Percentiles rank a stretch among this genome's conserved stretches.
phyloP scores from a whole-genome alignment of 192 early-diverging fungal genomes.

The Backusella psychrophila region DNA sequence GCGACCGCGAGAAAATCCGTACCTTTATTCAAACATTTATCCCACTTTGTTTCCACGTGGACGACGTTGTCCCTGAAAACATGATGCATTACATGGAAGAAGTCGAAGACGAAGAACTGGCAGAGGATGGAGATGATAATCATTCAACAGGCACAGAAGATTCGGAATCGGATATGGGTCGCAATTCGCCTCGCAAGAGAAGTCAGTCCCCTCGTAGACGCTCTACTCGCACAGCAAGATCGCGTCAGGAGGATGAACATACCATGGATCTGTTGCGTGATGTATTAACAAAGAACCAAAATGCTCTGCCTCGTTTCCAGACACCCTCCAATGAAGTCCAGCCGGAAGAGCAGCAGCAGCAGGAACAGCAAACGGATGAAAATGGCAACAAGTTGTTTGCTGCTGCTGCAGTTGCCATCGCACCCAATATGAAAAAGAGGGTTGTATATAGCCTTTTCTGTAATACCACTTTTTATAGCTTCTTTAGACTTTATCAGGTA shows the following conservation, averaged over 20 bases:
- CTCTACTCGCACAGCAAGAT: background rate
- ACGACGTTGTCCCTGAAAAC: constrained; percentile 42
- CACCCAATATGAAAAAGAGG: constrained; percentile 32
- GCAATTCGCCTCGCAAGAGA: constrained; percentile 13
- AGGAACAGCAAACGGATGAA: constrained; percentile 2
- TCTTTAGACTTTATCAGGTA: constrained; percentile 86
- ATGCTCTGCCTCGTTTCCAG: constrained; percentile 12
- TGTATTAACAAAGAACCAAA: constrained; percentile 34
- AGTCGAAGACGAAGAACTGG: constrained; percentile 50
- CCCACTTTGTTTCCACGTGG: constrained; percentile 61
- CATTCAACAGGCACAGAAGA: constrained; percentile 33
- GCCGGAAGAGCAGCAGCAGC: constrained; percentile 27
- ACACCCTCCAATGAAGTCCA: constrained; percentile 40
- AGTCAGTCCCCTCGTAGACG: constrained; percentile 10
- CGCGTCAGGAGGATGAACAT: constrained; percentile 31
- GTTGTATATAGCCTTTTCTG: constrained; percentile 73
- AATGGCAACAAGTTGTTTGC: constrained; percentile 24
- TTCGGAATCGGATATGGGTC: constrained; percentile 31
- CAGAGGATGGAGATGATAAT: constrained; percentile 40
- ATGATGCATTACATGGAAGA: constrained; percentile 47
- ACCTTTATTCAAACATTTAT: constrained; percentile 77
- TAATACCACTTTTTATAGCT: constrained; percentile 84
- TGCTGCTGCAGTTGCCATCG: constrained; percentile 31
- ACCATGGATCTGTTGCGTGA: constrained; percentile 36
- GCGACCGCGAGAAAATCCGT: constrained; percentile 74